Percentiles rank a stretch among this genome's conserved stretches.
Evolutionary conservation across 2,329 filamentous ascomycete species (phyloP).

Genomic region (Parastagonospora nodorum): DNA sequence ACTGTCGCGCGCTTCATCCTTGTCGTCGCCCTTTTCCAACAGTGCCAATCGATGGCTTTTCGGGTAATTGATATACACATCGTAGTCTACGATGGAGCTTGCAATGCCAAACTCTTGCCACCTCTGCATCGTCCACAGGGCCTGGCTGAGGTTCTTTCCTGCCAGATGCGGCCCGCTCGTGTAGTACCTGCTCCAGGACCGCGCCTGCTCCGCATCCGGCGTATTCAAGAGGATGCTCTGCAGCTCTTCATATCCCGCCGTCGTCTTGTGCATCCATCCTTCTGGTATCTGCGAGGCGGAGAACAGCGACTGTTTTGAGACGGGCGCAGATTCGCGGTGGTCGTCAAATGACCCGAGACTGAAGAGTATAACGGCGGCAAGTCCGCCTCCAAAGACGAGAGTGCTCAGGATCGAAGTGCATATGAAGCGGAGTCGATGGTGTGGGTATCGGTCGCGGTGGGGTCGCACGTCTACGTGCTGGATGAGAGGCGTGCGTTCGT

Average conservation of each 20-base stretch:
- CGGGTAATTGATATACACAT: constrained; percentile 59
- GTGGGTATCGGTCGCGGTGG: constrained; percentile 57
- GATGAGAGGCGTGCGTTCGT: constrained; percentile 71
- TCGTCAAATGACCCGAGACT: constrained; percentile 43
- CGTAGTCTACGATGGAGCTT: constrained; percentile 54
- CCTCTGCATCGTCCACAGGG: constrained; percentile 55
- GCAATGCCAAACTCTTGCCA: constrained; percentile 57
- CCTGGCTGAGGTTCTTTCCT: constrained; percentile 58
- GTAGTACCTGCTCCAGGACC: constrained; percentile 58
- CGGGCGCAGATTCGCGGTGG: constrained; percentile 24
- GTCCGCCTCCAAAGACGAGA: constrained; percentile 46
- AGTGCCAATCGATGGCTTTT: constrained; percentile 53
- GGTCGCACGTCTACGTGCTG: constrained; percentile 62
- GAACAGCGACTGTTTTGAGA: constrained; percentile 19
- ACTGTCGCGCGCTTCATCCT: constrained; percentile 47
- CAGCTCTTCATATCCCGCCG: constrained; percentile 60
- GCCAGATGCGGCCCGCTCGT: constrained; percentile 57
- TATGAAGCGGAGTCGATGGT: constrained; percentile 67
- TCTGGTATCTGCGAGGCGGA: constrained; percentile 33
- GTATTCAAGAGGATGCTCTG: constrained; percentile 60
- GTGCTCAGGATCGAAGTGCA: constrained; percentile 62
- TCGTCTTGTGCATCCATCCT: constrained; percentile 51
- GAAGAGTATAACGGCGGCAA: constrained; percentile 46
- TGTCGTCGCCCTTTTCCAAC: constrained; percentile 58
- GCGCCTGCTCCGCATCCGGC: constrained; percentile 57